Conservation (phyloP, 2,329 filamentous ascomycete genomes). For the Simplicillium aogashimaense region DNA sequence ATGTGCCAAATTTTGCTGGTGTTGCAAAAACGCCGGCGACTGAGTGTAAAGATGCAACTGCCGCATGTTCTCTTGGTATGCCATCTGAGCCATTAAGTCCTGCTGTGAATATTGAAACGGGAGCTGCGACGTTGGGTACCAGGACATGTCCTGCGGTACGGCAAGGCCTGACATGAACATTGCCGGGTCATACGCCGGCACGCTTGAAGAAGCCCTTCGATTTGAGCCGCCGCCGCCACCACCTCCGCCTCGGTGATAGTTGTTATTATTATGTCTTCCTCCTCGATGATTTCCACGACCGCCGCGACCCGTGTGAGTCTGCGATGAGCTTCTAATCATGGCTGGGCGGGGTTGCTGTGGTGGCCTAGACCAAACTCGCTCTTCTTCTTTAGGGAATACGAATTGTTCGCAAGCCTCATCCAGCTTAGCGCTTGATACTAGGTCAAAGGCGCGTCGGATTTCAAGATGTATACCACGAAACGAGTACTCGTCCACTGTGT, state of each 20-base stretch:
- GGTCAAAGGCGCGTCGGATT: slow-evolving; percentile 76
- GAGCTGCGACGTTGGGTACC: slow-evolving; percentile 34
- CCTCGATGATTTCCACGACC: slow-evolving; percentile 39
- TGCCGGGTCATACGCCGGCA: slow-evolving; percentile 38
- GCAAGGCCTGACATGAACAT: slow-evolving; percentile 33
- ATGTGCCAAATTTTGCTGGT: slow-evolving; percentile 19
- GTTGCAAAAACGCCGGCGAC: slow-evolving; percentile 22
- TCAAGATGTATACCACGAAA: slow-evolving; percentile 88
- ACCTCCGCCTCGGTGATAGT: slow-evolving; percentile 22
- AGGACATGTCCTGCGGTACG: slow-evolving; percentile 36
- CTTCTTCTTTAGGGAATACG: slow-evolving; percentile 77
- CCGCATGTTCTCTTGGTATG: slow-evolving; percentile 26
- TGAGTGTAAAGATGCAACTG: slow-evolving; percentile 25
- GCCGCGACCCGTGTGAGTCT: slow-evolving; percentile 40
- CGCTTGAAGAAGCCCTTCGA: slow-evolving; percentile 42
- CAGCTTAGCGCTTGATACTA: slow-evolving; percentile 69
- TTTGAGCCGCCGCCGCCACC: slow-evolving; percentile 27
- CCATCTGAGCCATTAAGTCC: slow-evolving; percentile 30
- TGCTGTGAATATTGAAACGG: slow-evolving; percentile 30
- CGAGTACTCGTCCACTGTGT: slow-evolving; percentile 91
- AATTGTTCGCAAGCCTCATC: slow-evolving; percentile 80
- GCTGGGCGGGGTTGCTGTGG: slow-evolving; percentile 42
- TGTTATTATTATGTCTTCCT: slow-evolving; percentile 34
- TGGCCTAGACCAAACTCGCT: slow-evolving; percentile 49
- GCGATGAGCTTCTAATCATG: slow-evolving; percentile 51